Base-by-base conservation (phyloP, 371 early-diverging fungal genomes). In the Chytridium lagenaria region DNA sequence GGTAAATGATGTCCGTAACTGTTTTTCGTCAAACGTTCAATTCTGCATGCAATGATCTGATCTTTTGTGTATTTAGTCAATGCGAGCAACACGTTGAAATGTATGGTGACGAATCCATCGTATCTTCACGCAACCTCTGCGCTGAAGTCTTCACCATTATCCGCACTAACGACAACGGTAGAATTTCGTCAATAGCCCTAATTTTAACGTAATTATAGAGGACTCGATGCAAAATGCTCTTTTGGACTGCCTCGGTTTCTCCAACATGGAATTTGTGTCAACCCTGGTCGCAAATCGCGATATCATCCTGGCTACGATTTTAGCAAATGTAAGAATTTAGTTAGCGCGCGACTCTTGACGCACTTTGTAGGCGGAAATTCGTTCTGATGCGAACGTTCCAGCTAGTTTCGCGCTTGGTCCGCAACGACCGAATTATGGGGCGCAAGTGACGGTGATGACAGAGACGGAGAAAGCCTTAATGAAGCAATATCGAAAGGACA, bases 401-500 rank as follows among this genome's bases (percentile, higher is more conserved):
- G 39, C 59, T 66, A 23, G 26, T 3, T 2, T 50, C 2, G 40
- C 36, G 30, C 44, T 71, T 16, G 36, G 37, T 68, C 28, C 37
- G 37, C 55, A 70, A 23, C 50, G 72, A 70, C 86, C 87, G 30
- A 70, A 73, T 1, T 90, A 86, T 72, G 92, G 91, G 0, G 73
- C 91, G 0, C 91, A 90, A 73, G 86, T 92, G 44, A 90, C 86
- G 5, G 86, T 93, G 12, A 89, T 90, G 75, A 88, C 92, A 0
- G 92, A 92, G 72, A 84, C 86, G 2, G 93, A 95, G 66, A 83
- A 88, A 50, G 74, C 77, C 31, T 85, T 88, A 44, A 75, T 85
- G 51, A 95, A 93, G 68, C 81, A 85, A 30, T 76, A 83, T 16
- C 76, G 89, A 66, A 95, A 93, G 72, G 92, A 93, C 63, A 83